Base-by-base conservation (phyloP, 495 filamentous ascomycete species). In the Xylaria cubensis region DNA sequence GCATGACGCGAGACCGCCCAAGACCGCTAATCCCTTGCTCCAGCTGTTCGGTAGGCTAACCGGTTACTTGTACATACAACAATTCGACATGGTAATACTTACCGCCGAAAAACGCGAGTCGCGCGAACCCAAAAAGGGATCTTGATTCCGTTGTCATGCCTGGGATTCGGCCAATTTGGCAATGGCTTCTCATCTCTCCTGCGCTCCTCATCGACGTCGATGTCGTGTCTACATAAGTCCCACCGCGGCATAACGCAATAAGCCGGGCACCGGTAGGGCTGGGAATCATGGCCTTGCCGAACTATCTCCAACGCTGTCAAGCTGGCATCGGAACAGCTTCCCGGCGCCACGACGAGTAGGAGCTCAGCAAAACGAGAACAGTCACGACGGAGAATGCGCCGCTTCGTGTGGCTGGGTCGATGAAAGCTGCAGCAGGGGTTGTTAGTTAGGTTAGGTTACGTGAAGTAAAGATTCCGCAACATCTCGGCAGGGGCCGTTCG, bases 401-500 rank as follows among this genome's bases (percentile, higher is more conserved):
- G 10, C 64, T 6, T 36, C 10, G 39, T 39, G 15, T 39, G 15
- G 34, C 65, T 67, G n/a, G 50, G n/a, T 55, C 34, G 59, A 48
- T 34, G 29, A 13, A 3, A 41, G 34, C 3, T 67, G 36, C 36
- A 42, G 36, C 50, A 42, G 50, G 65, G 65, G 6, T 29, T 29
- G 26, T 2, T 29, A 29, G 26, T 29, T 29, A n/a, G n/a, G 26
- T 29, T 29, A 29, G 26, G 26, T 67, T 36, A 56, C 10, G 64
- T n/a, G 12, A 67, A 56, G 19, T 56, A 32, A 26, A 26, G 7
- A 42, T 26, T 29, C 34, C n/a, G 34, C 50, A 34, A 26, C 65
- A 34, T 50, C 50, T 56, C 65, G 65, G 65, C 12, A 55, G 48
- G 48, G 50, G 9, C 65, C 36, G 32, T 55, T 67, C 65, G 50